phyloP scores from a whole-genome alignment of 192 early-diverging fungal species.

The Coemansia reversa region DNA sequence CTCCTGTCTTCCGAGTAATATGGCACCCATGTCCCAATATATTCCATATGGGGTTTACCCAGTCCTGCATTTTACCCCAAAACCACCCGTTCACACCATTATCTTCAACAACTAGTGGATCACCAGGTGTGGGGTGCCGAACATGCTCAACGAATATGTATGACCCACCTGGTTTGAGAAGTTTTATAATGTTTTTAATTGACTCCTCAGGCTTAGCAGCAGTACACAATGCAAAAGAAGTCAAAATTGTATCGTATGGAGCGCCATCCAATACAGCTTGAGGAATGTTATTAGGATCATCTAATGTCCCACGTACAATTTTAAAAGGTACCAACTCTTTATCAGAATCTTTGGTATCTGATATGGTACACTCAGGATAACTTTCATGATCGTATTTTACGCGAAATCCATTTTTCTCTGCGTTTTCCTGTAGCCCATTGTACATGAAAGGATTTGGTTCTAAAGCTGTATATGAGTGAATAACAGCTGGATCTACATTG shows the following conservation, averaged over 20 bases:
- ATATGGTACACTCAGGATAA: slow-evolving; percentile 6
- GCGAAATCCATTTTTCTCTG: slow-evolving; percentile 34
- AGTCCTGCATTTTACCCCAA: slow-evolving; percentile 30
- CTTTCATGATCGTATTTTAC: slow-evolving; percentile 26
- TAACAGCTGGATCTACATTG: slow-evolving; percentile 17
- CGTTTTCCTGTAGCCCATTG: slow-evolving; percentile 29
- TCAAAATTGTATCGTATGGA: slow-evolving; percentile 43
- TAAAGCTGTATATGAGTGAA: slow-evolving; percentile 35
- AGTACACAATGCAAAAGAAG: slow-evolving; percentile 46
- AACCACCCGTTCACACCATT: slow-evolving; percentile 22
- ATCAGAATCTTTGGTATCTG: not conserved
- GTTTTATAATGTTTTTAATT: slow-evolving; percentile 22
- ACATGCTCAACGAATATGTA: slow-evolving; percentile 45
- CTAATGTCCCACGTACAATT: slow-evolving; percentile 42
- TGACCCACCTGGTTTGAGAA: slow-evolving; percentile 39
- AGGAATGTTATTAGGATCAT: slow-evolving; percentile 21
- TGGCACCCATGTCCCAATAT: slow-evolving; percentile 29
- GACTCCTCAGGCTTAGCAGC: slow-evolving; percentile 15
- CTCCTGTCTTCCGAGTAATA: slow-evolving; percentile 17
- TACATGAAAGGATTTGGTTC: slow-evolving; percentile 51
- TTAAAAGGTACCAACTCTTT: slow-evolving; percentile 26
- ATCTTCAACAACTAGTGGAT: slow-evolving; percentile 30
- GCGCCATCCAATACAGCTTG: slow-evolving; percentile 30
- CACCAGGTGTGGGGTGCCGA: slow-evolving; percentile 19
- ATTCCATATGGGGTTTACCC: slow-evolving; percentile 24